phyloP scores from a whole-genome alignment of 1,284 basidiomycete species.

The Ganoderma multipileum region DNA sequence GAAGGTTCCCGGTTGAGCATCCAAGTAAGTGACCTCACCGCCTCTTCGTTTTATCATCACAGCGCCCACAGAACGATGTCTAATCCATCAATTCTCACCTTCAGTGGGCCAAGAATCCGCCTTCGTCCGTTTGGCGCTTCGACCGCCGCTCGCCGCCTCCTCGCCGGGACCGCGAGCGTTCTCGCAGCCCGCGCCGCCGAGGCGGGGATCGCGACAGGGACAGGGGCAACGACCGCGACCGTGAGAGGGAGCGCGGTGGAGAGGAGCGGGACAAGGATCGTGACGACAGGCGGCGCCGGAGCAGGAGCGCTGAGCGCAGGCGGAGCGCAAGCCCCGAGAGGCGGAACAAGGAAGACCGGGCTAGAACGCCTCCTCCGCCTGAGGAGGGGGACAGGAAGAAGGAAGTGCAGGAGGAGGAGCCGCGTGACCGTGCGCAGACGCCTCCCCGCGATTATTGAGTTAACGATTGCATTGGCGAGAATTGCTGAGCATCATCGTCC shows the following conservation, averaged over 20 bases:
- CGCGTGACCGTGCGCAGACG: slow-evolving; percentile 48
- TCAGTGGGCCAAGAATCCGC: slow-evolving; percentile 92
- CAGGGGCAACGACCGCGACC: slow-evolving; percentile 40
- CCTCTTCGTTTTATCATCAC: neutral
- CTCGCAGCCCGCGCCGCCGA: slow-evolving; percentile 46
- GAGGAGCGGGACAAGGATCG: slow-evolving; percentile 46
- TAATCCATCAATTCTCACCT: slow-evolving; percentile 3
- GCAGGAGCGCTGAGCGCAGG: slow-evolving; percentile 54
- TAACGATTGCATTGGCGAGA: slow-evolving; percentile 3
- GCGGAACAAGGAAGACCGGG: slow-evolving; percentile 51
- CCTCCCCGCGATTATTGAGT: slow-evolving; percentile 52
- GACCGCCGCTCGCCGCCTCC: slow-evolving; percentile 67
- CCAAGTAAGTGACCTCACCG: slow-evolving; percentile 56
- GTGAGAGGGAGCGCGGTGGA: slow-evolving; percentile 40
- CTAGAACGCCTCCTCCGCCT: slow-evolving; percentile 52
- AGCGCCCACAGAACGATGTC: slow-evolving; percentile 13
- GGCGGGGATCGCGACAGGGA: slow-evolving; percentile 38
- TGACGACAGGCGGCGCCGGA: slow-evolving; percentile 54
- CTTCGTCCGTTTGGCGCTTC: slow-evolving; percentile 86
- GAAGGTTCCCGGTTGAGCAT: slow-evolving; percentile 86
- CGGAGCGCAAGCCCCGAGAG: slow-evolving; percentile 58
- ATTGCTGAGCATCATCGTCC: slow-evolving; percentile 4
- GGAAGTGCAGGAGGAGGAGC: slow-evolving; percentile 47
- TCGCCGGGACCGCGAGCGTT: slow-evolving; percentile 50
- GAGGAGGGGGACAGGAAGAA: slow-evolving; percentile 50